Percentiles rank a stretch among this genome's conserved stretches.
Evolutionary conservation across 805 yeast genomes (phyloP).

Genomic region (Saturnispora gosingensis): DNA sequence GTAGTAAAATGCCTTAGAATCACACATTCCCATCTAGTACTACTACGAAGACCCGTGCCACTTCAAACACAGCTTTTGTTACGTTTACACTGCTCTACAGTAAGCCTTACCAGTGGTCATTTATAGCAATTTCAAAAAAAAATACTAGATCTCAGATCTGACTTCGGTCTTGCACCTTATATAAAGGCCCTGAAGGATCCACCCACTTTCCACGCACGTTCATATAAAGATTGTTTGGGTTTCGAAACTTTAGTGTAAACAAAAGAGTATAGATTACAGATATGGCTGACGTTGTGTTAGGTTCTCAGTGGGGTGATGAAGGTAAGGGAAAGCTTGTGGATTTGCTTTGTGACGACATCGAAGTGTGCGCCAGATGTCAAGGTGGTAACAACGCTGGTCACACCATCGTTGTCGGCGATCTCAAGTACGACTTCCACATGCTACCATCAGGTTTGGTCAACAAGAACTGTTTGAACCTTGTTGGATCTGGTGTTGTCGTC

Average conservation of each 20-base stretch:
- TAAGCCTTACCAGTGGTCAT: neutral
- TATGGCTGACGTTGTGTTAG: slow-evolving; percentile 89
- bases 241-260: neutral
- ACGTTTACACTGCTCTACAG: too few species aligned
- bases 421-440: slow-evolving; percentile 97
- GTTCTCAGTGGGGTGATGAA: slow-evolving; percentile 99
- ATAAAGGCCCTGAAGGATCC: neutral
- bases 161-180: neutral
- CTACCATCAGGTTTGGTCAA: slow-evolving; percentile 96
- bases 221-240: neutral
- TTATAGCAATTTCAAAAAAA: neutral
- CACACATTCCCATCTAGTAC: too few species aligned
- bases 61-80: too few species aligned
- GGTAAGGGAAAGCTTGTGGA: slow-evolving; percentile 98
- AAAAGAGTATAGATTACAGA: slow-evolving; percentile 1
- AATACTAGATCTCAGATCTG: neutral
- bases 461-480: slow-evolving; percentile 78
- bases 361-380: slow-evolving; percentile 94
- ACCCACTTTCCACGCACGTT: neutral
- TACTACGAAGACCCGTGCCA: too few species aligned
- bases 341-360: slow-evolving; percentile 86
- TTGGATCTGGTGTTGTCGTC: slow-evolving; percentile 95
- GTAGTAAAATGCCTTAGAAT: too few species aligned
- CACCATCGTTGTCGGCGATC: slow-evolving; percentile 84
- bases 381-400: slow-evolving; percentile 99